A percentile compares a stretch with the other conserved stretches of the same genome.
These are phyloP conservation scores for Coemansia sp. DNA, from an alignment of 192 early-diverging fungal genomes.

Conservation along the genomic window DNA sequence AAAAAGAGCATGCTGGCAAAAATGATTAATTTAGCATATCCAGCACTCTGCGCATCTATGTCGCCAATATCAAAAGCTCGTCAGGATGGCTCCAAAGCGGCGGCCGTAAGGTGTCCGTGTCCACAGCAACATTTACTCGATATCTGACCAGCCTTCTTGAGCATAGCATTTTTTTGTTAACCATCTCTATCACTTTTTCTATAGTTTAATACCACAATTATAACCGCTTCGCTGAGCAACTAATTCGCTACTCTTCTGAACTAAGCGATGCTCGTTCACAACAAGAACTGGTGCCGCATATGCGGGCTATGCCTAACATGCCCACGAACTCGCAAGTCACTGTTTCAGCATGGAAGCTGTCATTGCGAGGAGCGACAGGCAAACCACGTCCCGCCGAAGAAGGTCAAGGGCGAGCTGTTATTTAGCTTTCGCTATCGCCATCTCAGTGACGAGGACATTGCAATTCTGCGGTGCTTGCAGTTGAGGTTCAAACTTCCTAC, in stretches of 20 bases:
- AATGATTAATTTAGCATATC: too few species aligned
- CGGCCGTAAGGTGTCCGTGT: neutral
- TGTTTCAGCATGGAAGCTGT: slow-evolving; percentile 44
- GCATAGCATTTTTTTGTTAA: neutral
- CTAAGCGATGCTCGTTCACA: slow-evolving; percentile 36
- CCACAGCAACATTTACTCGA: neutral
- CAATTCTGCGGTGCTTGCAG: slow-evolving; percentile 36
- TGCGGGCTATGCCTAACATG: slow-evolving; percentile 51
- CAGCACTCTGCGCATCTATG: neutral
- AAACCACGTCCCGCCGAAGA: slow-evolving; percentile 43
- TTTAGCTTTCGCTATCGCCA: slow-evolving; percentile 57
- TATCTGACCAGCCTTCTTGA: neutral
- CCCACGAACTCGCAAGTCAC: slow-evolving; percentile 32
- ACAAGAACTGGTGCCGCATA: slow-evolving; percentile 56
- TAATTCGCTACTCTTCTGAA: neutral
- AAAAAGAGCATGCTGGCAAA: neutral
- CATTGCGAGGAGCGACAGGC: slow-evolving; percentile 32
- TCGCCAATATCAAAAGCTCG: neutral
- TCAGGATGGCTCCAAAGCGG: neutral
- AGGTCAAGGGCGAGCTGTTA: slow-evolving; percentile 43
- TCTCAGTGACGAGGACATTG: slow-evolving; percentile 51
- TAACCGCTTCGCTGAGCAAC: neutral
- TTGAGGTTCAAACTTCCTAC: slow-evolving; percentile 42
- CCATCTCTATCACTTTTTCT: neutral
- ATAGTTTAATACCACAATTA: neutral